Percentiles rank a stretch among this genome's conserved stretches.
Conservation (phyloP, 2,329 filamentous ascomycete genomes). For the Aspergillus tamarii region DNA sequence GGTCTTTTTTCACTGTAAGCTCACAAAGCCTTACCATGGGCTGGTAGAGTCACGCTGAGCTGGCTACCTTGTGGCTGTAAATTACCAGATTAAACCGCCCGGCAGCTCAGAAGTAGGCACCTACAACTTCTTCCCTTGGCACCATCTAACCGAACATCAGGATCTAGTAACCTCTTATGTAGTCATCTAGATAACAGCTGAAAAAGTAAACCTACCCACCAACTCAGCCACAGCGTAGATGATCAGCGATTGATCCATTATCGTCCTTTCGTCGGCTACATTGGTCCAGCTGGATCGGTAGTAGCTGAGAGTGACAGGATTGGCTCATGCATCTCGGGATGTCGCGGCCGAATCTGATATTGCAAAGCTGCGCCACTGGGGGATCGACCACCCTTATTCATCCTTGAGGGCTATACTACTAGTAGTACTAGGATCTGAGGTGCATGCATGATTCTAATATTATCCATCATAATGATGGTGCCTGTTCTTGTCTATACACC, state of each 20-base stretch:
- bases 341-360: constrained; percentile 9
- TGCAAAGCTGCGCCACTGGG: constrained; percentile 15
- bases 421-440: not conserved
- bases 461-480: not conserved
- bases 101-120: not conserved
- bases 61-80: not conserved
- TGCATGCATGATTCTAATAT: constrained; percentile 4
- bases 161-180: not conserved
- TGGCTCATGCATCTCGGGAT: constrained; percentile 9
- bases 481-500: not conserved
- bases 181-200: not conserved
- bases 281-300: not conserved
- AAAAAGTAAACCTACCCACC: not conserved
- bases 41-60: not conserved
- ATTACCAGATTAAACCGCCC: not conserved
- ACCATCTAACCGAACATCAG: not conserved
- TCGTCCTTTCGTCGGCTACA: not conserved
- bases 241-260: not conserved
- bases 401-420: not conserved
- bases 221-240: not conserved
- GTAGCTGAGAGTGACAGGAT: constrained; percentile 3
- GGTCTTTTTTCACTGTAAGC: not conserved
- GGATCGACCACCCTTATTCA: constrained; percentile 10
- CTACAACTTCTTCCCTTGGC: not conserved
- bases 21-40: not conserved